These are phyloP conservation scores for Xanthoconium stramineum DNA, from an alignment of 768 basidiomycete genomes.

Conservation along the genomic window DNA sequence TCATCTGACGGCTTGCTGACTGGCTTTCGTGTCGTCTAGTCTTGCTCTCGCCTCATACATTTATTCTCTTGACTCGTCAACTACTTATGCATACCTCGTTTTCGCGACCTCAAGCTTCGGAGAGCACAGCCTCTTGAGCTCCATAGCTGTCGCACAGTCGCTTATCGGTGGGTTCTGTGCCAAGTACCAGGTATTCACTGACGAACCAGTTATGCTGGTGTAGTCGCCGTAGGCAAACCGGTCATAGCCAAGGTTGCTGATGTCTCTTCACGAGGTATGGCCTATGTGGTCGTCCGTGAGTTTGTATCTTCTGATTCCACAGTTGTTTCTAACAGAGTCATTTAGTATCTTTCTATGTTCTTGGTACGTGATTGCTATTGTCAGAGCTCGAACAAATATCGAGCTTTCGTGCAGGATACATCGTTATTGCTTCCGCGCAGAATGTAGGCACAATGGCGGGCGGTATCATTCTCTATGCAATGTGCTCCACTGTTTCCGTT, in stretches of 20 bases:
- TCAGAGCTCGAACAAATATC: background rate
- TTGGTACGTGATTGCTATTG: background rate
- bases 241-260: background rate
- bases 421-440: background rate
- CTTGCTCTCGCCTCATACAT: background rate
- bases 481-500: background rate
- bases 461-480: background rate
- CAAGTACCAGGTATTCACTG: background rate
- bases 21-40: background rate
- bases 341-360: background rate
- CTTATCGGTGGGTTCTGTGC: background rate
- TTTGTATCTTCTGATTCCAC: background rate
- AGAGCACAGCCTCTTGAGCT: background rate
- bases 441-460: background rate
- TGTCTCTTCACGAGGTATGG: background rate
- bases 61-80: background rate
- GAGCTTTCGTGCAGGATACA: background rate
- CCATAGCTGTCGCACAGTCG: background rate
- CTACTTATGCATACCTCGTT: background rate
- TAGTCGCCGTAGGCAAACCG: background rate
- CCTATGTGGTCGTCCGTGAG: background rate
- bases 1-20: background rate
- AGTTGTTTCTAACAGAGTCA: background rate
- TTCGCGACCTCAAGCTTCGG: background rate
- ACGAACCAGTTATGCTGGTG: background rate